Percentiles rank a stretch among this genome's conserved stretches.
These are phyloP conservation scores for Xerocomellus intermedius DNA, from an alignment of 768 basidiomycete species.

Conservation along the genomic window DNA sequence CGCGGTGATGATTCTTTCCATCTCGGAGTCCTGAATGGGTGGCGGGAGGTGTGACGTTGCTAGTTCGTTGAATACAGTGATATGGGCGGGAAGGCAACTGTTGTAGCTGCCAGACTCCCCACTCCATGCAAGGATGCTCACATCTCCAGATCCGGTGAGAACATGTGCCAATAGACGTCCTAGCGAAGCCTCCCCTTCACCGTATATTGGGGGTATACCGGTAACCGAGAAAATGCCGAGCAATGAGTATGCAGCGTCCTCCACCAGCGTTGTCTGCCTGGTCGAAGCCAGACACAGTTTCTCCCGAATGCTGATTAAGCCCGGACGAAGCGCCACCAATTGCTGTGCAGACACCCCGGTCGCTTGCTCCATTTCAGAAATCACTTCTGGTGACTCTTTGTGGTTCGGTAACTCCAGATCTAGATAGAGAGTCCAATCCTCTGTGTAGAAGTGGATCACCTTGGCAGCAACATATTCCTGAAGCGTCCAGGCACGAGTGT, in stretches of 20 bases:
- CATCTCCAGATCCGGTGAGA: neutral
- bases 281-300: neutral
- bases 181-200: neutral
- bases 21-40: neutral
- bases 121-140: neutral
- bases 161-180: neutral
- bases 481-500: constrained; percentile 1
- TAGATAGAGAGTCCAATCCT: neutral
- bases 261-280: neutral
- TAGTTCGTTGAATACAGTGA: neutral
- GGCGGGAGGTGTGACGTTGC: neutral
- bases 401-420: neutral
- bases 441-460: neutral
- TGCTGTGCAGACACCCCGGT: neutral
- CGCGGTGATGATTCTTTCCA: neutral
- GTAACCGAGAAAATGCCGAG: neutral
- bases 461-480: neutral
- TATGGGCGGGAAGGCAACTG: neutral
- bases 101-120: neutral
- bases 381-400: neutral
- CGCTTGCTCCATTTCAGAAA: neutral
- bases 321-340: neutral
- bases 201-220: neutral
- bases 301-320: neutral
- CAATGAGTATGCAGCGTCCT: neutral